phyloP scores from a whole-genome alignment of 208 protist genomes.

The Trichomonas tenax region DNA sequence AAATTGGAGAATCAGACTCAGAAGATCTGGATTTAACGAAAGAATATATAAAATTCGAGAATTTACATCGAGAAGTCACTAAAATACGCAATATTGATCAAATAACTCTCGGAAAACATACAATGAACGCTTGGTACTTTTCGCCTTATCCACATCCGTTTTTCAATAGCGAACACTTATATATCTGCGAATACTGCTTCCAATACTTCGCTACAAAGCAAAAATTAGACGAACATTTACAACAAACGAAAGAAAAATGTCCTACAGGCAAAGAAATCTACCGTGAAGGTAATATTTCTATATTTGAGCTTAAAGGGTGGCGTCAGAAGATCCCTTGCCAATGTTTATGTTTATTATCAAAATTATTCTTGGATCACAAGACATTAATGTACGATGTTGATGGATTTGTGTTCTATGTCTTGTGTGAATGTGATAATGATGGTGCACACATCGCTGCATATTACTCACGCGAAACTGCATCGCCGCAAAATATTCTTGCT shows the following conservation, averaged over 20 bases:
- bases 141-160: background rate
- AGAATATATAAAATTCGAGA: background rate
- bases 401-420: slow-evolving; percentile 94
- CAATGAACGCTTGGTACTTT: slow-evolving; percentile 22
- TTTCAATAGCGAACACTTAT: background rate
- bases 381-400: slow-evolving; percentile 96
- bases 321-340: slow-evolving; percentile 48
- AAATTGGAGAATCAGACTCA: background rate
- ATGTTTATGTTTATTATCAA: slow-evolving; percentile 90
- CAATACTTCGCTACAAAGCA: background rate
- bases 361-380: slow-evolving; percentile 99
- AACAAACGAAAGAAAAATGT: slow-evolving; percentile 37
- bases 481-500: slow-evolving; percentile 29
- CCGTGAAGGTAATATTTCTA: slow-evolving; percentile 53
- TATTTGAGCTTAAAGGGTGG: slow-evolving; percentile 67
- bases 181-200: slow-evolving; percentile 23
- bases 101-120: background rate
- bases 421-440: slow-evolving; percentile 68
- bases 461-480: slow-evolving; percentile 68
- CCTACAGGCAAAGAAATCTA: slow-evolving; percentile 73
- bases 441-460: slow-evolving; percentile 85
- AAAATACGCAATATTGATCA: background rate
- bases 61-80: background rate
- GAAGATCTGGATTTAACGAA: background rate
- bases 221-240: background rate